These are phyloP conservation scores for Echium plantagineum DNA, from an alignment of 257 asterid genomes.

Conservation along the genomic window DNA sequence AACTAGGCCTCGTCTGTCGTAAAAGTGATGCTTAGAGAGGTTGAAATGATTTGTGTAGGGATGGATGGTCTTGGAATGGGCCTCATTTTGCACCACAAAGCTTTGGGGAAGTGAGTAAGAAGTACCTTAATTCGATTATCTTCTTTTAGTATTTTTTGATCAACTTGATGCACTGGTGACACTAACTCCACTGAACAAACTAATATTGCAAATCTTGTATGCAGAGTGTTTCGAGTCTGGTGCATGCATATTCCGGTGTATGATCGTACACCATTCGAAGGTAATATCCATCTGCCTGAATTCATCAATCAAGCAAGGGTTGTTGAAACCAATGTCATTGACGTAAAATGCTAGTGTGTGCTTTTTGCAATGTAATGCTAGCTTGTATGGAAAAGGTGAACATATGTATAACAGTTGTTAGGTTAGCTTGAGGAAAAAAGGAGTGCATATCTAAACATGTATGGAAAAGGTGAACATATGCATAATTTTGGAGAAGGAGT, in stretches of 20 bases:
- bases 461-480: too few relatives aligned
- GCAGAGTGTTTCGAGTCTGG: conserved; percentile 90
- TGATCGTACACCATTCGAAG: conserved; percentile 83
- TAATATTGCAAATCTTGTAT: conserved; percentile 9
- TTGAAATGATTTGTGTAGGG: conserved; percentile 40
- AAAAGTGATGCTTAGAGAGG: not conserved
- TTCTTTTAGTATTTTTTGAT: not conserved
- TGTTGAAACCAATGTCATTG: not conserved
- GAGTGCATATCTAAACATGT: too few relatives aligned
- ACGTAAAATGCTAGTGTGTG: not conserved
- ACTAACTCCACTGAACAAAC: not conserved
- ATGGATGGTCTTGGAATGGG: conserved; percentile 90
- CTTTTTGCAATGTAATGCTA: too few relatives aligned
- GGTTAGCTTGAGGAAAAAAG: too few relatives aligned
- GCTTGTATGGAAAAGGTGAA: too few relatives aligned
- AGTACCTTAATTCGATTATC: not conserved
- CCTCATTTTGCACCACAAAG: conserved; percentile 69
- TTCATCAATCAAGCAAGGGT: not conserved
- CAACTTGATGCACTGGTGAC: not conserved
- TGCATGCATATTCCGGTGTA: conserved; percentile 87
- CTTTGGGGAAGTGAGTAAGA: conserved; percentile 93
- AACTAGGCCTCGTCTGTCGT: not conserved
- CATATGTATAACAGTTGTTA: too few relatives aligned
- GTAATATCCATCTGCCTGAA: conserved; percentile 21
- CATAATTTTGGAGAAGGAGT: too few relatives aligned